Evolutionary conservation across 441 rosid genomes (phyloP).

Genomic region (Arabidopsis lyrata): DNA sequence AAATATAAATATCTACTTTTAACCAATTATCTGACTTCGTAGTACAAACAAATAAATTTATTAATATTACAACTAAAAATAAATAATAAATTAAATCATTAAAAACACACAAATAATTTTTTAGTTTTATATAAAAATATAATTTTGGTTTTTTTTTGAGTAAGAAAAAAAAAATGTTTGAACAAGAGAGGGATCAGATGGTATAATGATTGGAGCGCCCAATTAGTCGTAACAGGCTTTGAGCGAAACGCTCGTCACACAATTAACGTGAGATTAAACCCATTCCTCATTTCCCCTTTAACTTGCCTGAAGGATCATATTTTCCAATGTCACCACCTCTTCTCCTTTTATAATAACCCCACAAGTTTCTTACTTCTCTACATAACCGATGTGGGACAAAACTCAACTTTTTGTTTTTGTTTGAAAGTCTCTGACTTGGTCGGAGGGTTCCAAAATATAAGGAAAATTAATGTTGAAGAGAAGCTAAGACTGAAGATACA

Average conservation of each 20-base stretch:
- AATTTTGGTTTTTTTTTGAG: no score
- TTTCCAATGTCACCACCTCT: accelerated
- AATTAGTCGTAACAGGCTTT: no score
- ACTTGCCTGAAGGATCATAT: constrained; percentile 44
- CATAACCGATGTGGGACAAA: constrained; percentile 33
- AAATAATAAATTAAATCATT: no score
- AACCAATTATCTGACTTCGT: no score
- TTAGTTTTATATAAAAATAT: no score
- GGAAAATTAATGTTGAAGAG: constrained; percentile 31
- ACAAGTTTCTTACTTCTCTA: neutral
- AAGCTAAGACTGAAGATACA: constrained; percentile 63
- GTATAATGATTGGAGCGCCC: no score
- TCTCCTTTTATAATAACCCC: neutral
- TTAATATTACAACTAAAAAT: no score
- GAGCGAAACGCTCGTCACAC: constrained; percentile 34
- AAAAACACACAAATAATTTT: no score
- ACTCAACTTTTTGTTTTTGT: neutral
- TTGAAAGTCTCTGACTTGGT: neutral
- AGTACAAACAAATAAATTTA: no score
- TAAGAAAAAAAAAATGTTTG: neutral
- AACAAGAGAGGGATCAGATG: no score
- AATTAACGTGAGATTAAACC: neutral
- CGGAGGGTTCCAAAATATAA: neutral
- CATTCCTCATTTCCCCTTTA: constrained; percentile 42
- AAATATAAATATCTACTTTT: no score